phyloP scores from a whole-genome alignment of 2,329 filamentous ascomycete species.

The Colletotrichum gigasporum region DNA sequence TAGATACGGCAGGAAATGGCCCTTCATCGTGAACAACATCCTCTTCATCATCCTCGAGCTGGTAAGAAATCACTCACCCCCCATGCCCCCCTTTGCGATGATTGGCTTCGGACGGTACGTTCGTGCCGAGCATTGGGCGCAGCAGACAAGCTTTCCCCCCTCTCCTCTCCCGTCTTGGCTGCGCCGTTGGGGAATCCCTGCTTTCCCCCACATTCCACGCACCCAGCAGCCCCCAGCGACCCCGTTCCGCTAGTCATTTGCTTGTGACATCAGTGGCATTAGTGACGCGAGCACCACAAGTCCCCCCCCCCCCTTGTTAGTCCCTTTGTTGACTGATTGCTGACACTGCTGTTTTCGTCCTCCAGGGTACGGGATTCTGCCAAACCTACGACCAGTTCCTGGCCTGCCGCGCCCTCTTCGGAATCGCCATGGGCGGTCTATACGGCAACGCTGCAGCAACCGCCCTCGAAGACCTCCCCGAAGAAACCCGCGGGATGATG shows the following conservation, averaged over 20 bases:
- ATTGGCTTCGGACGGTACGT: constrained; percentile 6
- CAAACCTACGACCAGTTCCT: constrained; percentile 76
- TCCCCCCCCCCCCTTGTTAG: too few species aligned
- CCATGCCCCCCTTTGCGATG: neutral
- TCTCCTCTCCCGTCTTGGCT: constrained; percentile 25
- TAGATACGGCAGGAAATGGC: constrained; percentile 72
- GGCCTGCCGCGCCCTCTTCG: constrained; percentile 79
- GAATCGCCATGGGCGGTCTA: constrained; percentile 83
- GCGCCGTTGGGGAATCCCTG: constrained; percentile 23
- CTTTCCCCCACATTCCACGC: neutral
- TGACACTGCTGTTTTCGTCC: neutral
- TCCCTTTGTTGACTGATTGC: constrained; percentile 15
- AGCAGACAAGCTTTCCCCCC: constrained; percentile 27
- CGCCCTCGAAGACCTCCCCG: constrained; percentile 78
- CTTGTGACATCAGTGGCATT: neutral
- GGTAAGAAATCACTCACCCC: constrained; percentile 49
- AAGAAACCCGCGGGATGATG: constrained; percentile 76
- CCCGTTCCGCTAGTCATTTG: neutral
- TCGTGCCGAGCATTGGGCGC: constrained; percentile 10
- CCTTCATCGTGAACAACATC: constrained; percentile 79
- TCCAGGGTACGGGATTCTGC: constrained; percentile 72
- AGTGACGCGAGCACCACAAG: constrained; percentile 3
- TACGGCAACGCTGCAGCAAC: constrained; percentile 84
- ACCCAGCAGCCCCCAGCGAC: neutral
- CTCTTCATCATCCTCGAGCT: constrained; percentile 78